Evolutionary conservation across 257 asterid species (phyloP).

Genomic region (Misopates orontium): DNA sequence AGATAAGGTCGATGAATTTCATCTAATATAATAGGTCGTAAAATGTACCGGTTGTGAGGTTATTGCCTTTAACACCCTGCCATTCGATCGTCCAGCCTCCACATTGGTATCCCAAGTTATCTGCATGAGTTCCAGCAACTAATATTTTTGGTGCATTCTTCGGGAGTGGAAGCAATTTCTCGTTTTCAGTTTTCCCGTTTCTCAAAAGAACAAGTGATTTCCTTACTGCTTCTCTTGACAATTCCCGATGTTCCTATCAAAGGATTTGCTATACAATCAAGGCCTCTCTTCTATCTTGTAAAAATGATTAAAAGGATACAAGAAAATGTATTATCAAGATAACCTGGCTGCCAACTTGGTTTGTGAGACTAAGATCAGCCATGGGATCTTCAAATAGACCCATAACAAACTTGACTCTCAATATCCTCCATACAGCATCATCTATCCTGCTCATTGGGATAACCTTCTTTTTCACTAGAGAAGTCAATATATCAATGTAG

Average conservation of each 20-base stretch:
- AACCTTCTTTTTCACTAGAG: slow-evolving; percentile 41
- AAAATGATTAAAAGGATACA: not conserved
- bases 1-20: not conserved
- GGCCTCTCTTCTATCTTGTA: not conserved
- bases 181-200: slow-evolving; percentile 40
- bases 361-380: slow-evolving; percentile 53
- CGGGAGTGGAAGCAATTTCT: slow-evolving; percentile 50
- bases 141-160: slow-evolving; percentile 44
- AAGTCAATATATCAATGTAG: slow-evolving; percentile 38
- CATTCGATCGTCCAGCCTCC: slow-evolving; percentile 71
- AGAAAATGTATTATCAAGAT: not conserved
- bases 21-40: not conserved
- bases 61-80: slow-evolving; percentile 60
- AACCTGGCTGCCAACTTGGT: slow-evolving; percentile 55
- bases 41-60: slow-evolving; percentile 44
- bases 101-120: slow-evolving; percentile 64
- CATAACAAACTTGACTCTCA: slow-evolving; percentile 66
- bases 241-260: slow-evolving; percentile 50
- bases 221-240: slow-evolving; percentile 67
- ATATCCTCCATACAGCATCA: slow-evolving; percentile 58
- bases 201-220: slow-evolving; percentile 65
- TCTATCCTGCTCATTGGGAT: slow-evolving; percentile 64
- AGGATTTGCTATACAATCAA: not conserved
- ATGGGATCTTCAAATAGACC: slow-evolving; percentile 52
- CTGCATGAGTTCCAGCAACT: slow-evolving; percentile 61